These are phyloP conservation scores for Adansonia gregorii DNA, from an alignment of 441 rosid genomes.

Conservation along the genomic window DNA sequence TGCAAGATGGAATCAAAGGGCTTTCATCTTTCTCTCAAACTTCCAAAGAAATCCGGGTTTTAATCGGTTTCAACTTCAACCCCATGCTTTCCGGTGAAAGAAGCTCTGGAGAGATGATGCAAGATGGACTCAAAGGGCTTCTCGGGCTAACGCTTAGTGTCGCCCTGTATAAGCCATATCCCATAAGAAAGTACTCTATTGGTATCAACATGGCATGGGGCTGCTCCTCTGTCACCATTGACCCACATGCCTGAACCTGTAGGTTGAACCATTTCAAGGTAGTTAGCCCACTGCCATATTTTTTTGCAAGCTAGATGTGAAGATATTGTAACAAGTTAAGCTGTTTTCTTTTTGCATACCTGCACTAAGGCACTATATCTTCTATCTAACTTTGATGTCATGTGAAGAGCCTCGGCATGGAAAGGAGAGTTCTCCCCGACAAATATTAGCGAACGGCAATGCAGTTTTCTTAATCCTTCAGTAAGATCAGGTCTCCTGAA, in stretches of 20 bases:
- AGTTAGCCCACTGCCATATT: neutral
- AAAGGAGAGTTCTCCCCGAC: constrained; percentile 87
- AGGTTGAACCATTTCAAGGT: constrained; percentile 9
- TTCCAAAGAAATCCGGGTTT: constrained; percentile 55
- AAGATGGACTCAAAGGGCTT: constrained; percentile 79
- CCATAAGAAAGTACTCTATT: constrained; percentile 86
- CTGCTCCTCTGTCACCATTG: constrained; percentile 95
- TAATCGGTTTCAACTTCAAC: constrained; percentile 88
- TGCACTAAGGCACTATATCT: constrained; percentile 86
- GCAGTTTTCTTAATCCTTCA: constrained; percentile 67
- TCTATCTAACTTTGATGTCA: constrained; percentile 87
- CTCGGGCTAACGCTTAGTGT: constrained; percentile 78
- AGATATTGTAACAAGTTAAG: constrained; percentile 8
- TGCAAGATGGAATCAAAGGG: too few species aligned
- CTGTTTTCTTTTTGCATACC: too few species aligned
- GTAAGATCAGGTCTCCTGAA: constrained; percentile 66
- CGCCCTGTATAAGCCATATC: constrained; percentile 74
- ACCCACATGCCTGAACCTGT: constrained; percentile 97
- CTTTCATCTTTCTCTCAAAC: constrained; percentile 31
- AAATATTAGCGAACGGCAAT: constrained; percentile 80
- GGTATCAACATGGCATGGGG: constrained; percentile 97
- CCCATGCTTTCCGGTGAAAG: constrained; percentile 99
- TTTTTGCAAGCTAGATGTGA: neutral
- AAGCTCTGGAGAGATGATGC: constrained; percentile 92
- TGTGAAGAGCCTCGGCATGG: constrained; percentile 76